A percentile compares a stretch with the other conserved stretches of the same genome.
Evolutionary conservation across 78 protist species (phyloP).

Genomic region (Thecamonas trahens): DNA sequence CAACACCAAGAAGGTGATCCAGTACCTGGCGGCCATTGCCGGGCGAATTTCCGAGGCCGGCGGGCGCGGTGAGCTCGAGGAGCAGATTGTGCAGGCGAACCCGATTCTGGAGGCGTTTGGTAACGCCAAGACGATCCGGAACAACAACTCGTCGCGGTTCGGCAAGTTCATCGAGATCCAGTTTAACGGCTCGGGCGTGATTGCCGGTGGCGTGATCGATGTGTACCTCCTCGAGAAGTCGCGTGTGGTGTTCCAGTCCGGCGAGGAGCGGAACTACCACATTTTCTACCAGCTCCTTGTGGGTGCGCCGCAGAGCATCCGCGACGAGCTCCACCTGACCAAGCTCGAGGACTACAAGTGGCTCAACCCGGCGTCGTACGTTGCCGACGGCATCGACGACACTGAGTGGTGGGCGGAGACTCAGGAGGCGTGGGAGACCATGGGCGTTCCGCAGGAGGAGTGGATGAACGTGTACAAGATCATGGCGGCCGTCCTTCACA

Average conservation of each 20-base stretch:
- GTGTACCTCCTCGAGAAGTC: conserved; percentile 79
- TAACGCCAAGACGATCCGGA: conserved; percentile 42
- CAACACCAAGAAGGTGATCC: conserved; percentile 84
- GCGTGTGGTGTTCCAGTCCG: conserved; percentile 54
- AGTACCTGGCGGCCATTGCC: conserved; percentile 86
- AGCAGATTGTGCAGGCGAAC: conserved; percentile 50
- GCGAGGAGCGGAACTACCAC: conserved; percentile 64
- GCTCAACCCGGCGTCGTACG: too few relatives aligned
- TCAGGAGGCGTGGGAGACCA: neutral
- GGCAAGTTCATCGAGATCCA: conserved; percentile 73
- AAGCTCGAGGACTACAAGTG: too few relatives aligned
- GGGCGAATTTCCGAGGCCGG: conserved; percentile 45
- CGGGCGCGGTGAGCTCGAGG: too few relatives aligned
- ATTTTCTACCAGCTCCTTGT: conserved; percentile 39
- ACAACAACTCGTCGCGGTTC: conserved; percentile 36
- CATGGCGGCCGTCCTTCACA: conserved; percentile 39
- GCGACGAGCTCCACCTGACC: too few relatives aligned
- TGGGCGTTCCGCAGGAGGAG: neutral
- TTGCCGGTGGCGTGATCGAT: conserved; percentile 73
- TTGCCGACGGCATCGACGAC: neutral
- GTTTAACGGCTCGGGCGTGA: conserved; percentile 40
- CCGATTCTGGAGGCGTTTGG: conserved; percentile 69
- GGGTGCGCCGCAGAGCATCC: neutral
- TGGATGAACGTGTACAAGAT: neutral
- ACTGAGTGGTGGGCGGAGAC: neutral